phyloP scores from a whole-genome alignment of 331 rosid species.

The Acacia concinna region DNA sequence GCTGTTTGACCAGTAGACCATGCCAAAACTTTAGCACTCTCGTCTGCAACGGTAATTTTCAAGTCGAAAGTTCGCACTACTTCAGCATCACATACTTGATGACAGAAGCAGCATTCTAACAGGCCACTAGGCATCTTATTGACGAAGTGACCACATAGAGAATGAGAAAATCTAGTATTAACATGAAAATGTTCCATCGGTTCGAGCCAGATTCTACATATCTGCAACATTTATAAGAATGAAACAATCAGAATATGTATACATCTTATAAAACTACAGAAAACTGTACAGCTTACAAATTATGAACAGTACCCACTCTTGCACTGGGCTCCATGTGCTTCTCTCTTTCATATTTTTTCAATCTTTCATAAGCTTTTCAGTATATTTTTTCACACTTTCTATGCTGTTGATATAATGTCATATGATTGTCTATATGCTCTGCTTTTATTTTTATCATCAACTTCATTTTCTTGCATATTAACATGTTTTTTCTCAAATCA shows the following conservation, averaged over 20 bases:
- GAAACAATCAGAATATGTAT: slow-evolving; percentile 27
- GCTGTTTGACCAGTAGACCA: slow-evolving; percentile 93
- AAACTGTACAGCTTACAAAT: not conserved
- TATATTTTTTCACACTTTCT: not conserved
- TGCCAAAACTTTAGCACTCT: slow-evolving; percentile 68
- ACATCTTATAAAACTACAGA: too few relatives aligned
- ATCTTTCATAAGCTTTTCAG: not conserved
- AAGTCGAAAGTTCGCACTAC: slow-evolving; percentile 62
- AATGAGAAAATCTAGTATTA: slow-evolving; percentile 66
- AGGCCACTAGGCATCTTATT: slow-evolving; percentile 43
- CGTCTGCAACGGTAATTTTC: slow-evolving; percentile 82
- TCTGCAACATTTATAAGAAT: slow-evolving; percentile 43
- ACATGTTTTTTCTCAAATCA: not conserved
- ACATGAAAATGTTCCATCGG: slow-evolving; percentile 61
- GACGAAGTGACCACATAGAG: slow-evolving; percentile 76
- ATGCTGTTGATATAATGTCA: not conserved
- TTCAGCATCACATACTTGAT: slow-evolving; percentile 46
- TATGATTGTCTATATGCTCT: not conserved
- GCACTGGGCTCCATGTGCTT: not conserved
- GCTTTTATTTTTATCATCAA: not conserved
- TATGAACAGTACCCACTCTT: not conserved
- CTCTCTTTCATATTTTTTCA: not conserved
- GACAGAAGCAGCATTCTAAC: slow-evolving; percentile 74
- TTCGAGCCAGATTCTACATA: slow-evolving; percentile 67
- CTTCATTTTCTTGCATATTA: not conserved